A percentile compares a stretch with the other conserved stretches of the same genome.
Evolutionary conservation across 345 rosid species (phyloP).

Genomic region (Ceriops decandra): DNA sequence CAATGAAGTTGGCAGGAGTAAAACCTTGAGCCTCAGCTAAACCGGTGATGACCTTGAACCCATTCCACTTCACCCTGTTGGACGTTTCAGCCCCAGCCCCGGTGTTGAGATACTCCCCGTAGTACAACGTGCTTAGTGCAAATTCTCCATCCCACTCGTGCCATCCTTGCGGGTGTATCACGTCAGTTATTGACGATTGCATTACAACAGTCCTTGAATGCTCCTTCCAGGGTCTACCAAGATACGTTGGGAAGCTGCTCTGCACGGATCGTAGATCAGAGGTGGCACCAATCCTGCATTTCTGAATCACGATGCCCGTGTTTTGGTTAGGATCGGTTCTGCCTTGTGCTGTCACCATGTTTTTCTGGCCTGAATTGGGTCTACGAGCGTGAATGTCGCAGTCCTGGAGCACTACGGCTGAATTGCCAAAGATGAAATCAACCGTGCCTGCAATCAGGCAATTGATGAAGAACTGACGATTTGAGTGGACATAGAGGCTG

Average conservation of each 20-base stretch:
- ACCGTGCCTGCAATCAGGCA: constrained; percentile 72
- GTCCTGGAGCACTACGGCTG: constrained; percentile 54
- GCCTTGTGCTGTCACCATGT: constrained; percentile 97
- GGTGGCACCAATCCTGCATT: constrained; percentile 73
- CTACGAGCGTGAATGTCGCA: constrained; percentile 91
- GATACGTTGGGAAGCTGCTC: constrained; percentile 62
- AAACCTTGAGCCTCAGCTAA: constrained; percentile 57
- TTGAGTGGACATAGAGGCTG: constrained; percentile 65
- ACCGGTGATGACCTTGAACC: constrained; percentile 51
- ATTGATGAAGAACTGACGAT: constrained; percentile 66
- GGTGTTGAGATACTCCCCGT: constrained; percentile 63
- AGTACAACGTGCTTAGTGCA: constrained; percentile 59
- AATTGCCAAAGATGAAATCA: constrained; percentile 80
- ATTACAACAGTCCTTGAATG: constrained; percentile 82
- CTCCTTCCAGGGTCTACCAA: constrained; percentile 92
- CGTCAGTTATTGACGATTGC: constrained; percentile 61
- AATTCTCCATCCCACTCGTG: constrained; percentile 69
- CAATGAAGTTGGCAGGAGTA: constrained; percentile 53
- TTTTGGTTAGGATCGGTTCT: constrained; percentile 79
- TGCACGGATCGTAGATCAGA: constrained; percentile 49
- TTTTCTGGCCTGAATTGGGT: constrained; percentile 81
- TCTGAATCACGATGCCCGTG: constrained; percentile 92
- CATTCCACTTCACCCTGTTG: constrained; percentile 66
- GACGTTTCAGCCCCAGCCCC: constrained; percentile 80
- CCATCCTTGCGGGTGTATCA: constrained; percentile 75